A percentile compares a stretch with the other conserved stretches of the same genome.
These are phyloP conservation scores for Flaveria brownii DNA, from an alignment of 129 eudicot species.

Conservation along the genomic window DNA sequence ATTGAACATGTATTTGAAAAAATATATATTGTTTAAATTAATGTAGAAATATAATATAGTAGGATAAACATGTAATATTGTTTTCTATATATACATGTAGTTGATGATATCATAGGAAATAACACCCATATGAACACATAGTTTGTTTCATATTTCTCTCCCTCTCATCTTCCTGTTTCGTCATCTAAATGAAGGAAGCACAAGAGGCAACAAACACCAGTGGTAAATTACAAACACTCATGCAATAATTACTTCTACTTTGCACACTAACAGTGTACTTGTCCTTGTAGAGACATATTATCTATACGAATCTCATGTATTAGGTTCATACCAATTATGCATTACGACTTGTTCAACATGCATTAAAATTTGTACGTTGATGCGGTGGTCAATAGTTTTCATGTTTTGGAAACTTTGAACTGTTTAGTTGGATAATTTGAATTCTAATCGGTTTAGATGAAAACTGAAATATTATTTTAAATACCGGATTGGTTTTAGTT, in stretches of 20 bases:
- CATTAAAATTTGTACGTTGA: not conserved
- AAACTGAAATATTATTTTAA: too few species aligned
- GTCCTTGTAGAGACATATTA: not conserved
- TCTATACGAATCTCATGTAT: not conserved
- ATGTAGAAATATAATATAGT: not conserved
- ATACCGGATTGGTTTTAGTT: too few species aligned
- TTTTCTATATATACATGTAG: not conserved
- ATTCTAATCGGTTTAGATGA: too few species aligned
- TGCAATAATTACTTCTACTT: constrained; percentile 6
- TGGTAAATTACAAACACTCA: not conserved
- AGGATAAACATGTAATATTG: constrained; percentile 1
- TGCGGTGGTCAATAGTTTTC: not conserved
- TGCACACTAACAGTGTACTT: constrained; percentile 1
- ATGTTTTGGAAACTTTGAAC: too few species aligned
- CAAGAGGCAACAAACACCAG: not conserved
- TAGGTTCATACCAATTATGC: not conserved
- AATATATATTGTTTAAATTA: not conserved
- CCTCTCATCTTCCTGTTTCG: not conserved
- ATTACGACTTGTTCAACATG: not conserved
- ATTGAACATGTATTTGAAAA: not conserved
- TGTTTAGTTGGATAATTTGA: too few species aligned
- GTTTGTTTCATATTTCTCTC: not conserved
- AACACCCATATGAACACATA: not conserved
- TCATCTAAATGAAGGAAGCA: constrained; percentile 22
- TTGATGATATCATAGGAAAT: not conserved